Evolutionary conservation across 495 filamentous ascomycete species (phyloP), one percentile per base, ranked within the genome.

Genomic region (Penicillium flavigenum): DNA sequence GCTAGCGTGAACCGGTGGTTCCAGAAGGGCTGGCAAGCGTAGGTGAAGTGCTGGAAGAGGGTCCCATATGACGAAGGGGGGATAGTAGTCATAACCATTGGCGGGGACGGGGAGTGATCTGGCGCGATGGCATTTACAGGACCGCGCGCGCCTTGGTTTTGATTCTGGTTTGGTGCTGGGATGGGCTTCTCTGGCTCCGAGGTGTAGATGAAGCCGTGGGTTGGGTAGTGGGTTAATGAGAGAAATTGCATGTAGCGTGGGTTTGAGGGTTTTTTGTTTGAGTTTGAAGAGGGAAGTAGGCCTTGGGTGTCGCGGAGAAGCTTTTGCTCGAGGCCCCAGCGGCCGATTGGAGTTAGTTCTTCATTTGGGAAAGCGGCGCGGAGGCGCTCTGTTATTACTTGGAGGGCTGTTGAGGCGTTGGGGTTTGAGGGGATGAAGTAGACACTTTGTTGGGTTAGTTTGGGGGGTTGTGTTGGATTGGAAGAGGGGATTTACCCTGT

Each of bases 191-290:
- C 66, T 1, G 69, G 58, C 51, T 70, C 66, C 11, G 75, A 74
- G n/a, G 76, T 71, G 57, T 79, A 79, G 45, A 79, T 68, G 58
- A 78, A 79, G 19, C 74, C 75, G 29, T 76, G 72, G 29, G 65
- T 69, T 8, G 72, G 65, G 61, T 75, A 71, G 53, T 77, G 69
- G 20, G 64, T 66, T 39, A 78, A 59, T 7, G 70, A 75, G 41
- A 80, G 72, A 48, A 80, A 76, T 57, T 80, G 77, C 69, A 79
- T 71, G 52, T 75, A 80, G 20, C 74, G 67, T 4, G 75, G 68
- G 16, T 62, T 66, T 16, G 57, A 27, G 34, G 70, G 59, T 22
- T 60, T 60, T 41, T 72, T 69, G 27, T 64, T 67, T n/a, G 55
- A 32, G 24, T 58, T 48, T 27, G 67, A 51, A 9, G 70, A 54